Evolutionary conservation across 2,329 filamentous ascomycete genomes (phyloP).

Genomic region (Apiospora rasikravindrae): DNA sequence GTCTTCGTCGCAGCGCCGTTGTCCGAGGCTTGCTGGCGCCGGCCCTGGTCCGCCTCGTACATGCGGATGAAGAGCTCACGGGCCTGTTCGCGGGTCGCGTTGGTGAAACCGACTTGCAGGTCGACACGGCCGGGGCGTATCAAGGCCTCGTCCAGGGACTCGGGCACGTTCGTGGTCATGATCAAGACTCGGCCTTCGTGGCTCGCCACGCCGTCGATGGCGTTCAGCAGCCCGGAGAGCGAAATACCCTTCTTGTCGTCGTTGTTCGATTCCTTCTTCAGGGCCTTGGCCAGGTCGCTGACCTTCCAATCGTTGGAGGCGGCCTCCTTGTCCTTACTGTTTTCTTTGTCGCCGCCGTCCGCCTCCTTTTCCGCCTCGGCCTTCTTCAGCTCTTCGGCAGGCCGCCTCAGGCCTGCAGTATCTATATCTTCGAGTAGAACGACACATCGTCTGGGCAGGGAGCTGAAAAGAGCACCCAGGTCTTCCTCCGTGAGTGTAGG

Average conservation of each 20-base stretch:
- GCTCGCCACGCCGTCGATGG: conserved; percentile 81
- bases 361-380: conserved; percentile 27
- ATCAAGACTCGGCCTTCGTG: conserved; percentile 81
- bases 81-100: conserved; percentile 59
- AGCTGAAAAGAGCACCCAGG: conserved; percentile 62
- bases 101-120: conserved; percentile 68
- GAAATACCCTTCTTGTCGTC: conserved; percentile 64
- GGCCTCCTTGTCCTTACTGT: conserved; percentile 24
- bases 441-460: conserved; percentile 66
- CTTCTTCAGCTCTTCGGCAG: conserved; percentile 30
- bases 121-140: conserved; percentile 78
- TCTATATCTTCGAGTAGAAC: conserved; percentile 75
- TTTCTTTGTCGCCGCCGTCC: conserved; percentile 21
- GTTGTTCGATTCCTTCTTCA: conserved; percentile 45
- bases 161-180: conserved; percentile 81
- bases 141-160: conserved; percentile 74
- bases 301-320: conserved; percentile 42
- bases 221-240: conserved; percentile 79
- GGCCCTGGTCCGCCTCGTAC: conserved; percentile 55
- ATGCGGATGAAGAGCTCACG: conserved; percentile 65
- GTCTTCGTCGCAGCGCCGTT: conserved; percentile 9
- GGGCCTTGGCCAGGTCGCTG: conserved; percentile 48
- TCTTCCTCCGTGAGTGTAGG: conserved; percentile 66
- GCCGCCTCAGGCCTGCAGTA: conserved; percentile 62
- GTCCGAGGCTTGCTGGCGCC: conserved; percentile 20